Base-by-base conservation (phyloP, 495 filamentous ascomycete genomes). In the Podospora pseudopauciseta region DNA sequence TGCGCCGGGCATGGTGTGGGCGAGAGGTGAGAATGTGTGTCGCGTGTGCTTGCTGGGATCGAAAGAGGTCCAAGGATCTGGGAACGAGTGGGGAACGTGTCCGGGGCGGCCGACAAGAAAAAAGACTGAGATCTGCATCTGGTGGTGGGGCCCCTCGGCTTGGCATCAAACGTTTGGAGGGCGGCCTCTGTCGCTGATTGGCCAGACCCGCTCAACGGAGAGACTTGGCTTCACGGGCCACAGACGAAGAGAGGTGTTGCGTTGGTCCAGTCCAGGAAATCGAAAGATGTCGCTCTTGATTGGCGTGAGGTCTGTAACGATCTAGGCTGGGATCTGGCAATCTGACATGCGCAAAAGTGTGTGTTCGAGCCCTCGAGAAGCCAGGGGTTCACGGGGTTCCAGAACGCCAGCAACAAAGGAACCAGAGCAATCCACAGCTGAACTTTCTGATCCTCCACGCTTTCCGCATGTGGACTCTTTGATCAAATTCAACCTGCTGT, bases 31-130 rank as follows among this genome's bases (percentile, higher is more conserved):
- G 2, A 28, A 18, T 32, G 39, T 32, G 39, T n/a, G 49, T 27
- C 7, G 65, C 56, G 16, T 34, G 60, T 23, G 20, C 20, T 30
- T 26, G 16, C 32, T 23, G 66, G 1, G 53, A 54, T 49, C 6
- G 19, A 23, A 55, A n/a, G 60, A 23, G 58, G 27, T 64, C 67
- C 67, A 63, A 26, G 63, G 28, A 28, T 65, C 30, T 66, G 67
- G 67, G 53, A 20, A 20, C 55, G 9, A 26, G 55, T 58, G 55
- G 55, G 23, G 55, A 16, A 58, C 5, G 55, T 6, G 28, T 32
- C 61, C 67, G 67, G 67, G 63, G 63, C 39, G 44, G 67, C 67
- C 67, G 67, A 69, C 58, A 49, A 16, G 32, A 5, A 54, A 26
- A 60, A 65, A 65, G 63, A 9, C 39, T 49, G 39, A 63, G 63